These are phyloP conservation scores for Dactylellina haptotyla DNA, from an alignment of 2,329 filamentous ascomycete species.

Conservation along the genomic window DNA sequence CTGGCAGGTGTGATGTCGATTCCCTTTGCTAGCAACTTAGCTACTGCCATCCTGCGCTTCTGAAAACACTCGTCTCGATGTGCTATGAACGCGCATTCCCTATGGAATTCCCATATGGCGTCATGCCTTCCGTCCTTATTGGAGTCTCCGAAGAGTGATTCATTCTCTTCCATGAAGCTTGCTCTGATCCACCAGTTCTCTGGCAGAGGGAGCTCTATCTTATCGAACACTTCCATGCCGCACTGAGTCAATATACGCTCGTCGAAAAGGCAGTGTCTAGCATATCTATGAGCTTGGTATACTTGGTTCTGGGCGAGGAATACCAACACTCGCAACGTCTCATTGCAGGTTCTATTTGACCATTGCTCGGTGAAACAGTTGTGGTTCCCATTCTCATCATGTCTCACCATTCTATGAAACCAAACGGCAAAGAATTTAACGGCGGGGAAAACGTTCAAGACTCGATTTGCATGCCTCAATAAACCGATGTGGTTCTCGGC, in stretches of 20 bases:
- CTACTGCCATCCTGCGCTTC: slow-evolving; percentile 25
- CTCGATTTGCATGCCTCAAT: slow-evolving; percentile 32
- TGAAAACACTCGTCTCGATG: slow-evolving; percentile 28
- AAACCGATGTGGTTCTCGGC: not conserved
- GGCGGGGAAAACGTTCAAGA: not conserved
- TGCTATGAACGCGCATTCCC: not conserved
- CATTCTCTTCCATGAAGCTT: not conserved
- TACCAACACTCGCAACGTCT: slow-evolving; percentile 29
- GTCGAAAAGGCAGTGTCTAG: slow-evolving; percentile 25
- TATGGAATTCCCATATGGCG: not conserved
- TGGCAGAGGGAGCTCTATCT: slow-evolving; percentile 40
- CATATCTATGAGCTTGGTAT: slow-evolving; percentile 14
- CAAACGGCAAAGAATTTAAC: slow-evolving; percentile 26
- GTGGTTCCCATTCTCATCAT: slow-evolving; percentile 29
- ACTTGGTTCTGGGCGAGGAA: slow-evolving; percentile 48
- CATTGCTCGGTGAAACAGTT: slow-evolving; percentile 28
- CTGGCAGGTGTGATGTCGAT: slow-evolving; percentile 35
- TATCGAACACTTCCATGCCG: slow-evolving; percentile 24
- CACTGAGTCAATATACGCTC: slow-evolving; percentile 31
- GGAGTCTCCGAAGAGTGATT: not conserved
- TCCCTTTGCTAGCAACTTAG: slow-evolving; percentile 17
- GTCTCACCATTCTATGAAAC: slow-evolving; percentile 26
- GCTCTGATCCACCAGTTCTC: slow-evolving; percentile 39
- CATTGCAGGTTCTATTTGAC: slow-evolving; percentile 12
- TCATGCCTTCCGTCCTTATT: not conserved